Base-by-base conservation (phyloP, 805 yeast genomes). In the Myxozyma vanderwaltii region DNA sequence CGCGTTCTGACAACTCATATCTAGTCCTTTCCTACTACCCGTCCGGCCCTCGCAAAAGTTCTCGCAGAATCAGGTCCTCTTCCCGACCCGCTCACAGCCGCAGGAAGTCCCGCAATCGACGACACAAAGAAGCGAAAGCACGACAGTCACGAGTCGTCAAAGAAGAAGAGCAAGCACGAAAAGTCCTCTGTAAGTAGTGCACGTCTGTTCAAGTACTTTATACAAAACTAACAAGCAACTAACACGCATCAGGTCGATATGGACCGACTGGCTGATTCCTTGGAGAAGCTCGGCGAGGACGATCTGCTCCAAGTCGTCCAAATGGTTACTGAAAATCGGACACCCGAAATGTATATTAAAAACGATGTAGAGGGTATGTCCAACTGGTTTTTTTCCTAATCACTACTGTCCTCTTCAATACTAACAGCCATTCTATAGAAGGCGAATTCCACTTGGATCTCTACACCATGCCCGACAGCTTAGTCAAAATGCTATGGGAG, bases 401-500 rank as follows among this genome's bases (percentile, higher is more conserved):
- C n/a, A n/a, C 13, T 21, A 3, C 5, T 35, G 35, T n/a, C 23
- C 19, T 7, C 8, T 15, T 8, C 17, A 2, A 1, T 24, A 13
- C 48, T 54, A 39, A 48, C 24, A 8, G 12, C n/a, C n/a, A 26
- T 44, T 43, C 29, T 35, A 19, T 26, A 63, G 92, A 89, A 69
- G 99, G 99, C 54, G 98, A 94, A 77, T 92, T 94, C 74, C 90
- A 96, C 55, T 89, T 92, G 89, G 99, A 92, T 76, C 81, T 92
- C 67, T 91, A 84, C 74, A 91, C 97, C 27, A 79, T 92, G 66
- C 98, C 98, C 21, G 97, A 92, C 72, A 84, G 88, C 43, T 78
- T 94, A 72, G 81, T 94, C 72, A 90, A 89, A 77, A 88, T 95
- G 79, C 80, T 92, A 74, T 91, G 95, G 95, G 98, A 92, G 65